Evolutionary conservation across 306 rosid genomes (phyloP), one percentile per base, ranked within the genome.

Genomic region (Cicer judaicum): DNA sequence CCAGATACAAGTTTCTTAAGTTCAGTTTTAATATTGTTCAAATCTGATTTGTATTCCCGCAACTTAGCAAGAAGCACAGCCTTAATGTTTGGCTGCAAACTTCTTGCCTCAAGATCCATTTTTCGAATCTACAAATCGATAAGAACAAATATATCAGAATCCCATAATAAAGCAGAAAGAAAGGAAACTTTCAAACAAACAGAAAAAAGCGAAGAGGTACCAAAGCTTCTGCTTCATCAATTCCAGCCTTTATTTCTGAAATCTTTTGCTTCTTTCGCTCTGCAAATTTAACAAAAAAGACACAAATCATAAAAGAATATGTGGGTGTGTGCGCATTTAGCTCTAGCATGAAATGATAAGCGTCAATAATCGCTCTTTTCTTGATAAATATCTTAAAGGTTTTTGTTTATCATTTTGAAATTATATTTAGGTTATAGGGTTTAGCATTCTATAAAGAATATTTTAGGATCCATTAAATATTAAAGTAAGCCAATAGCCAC

Each of bases 41-140:
- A 83, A 77, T 92, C 98, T 54, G 98, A 89, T 81, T 92, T 92
- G 78, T 92, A 92, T 71, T 88, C 98, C 79, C 98, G 83, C 83
- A 92, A 81, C 83, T 88, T 90, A 70, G 88, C 85, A 83, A 92
- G 96, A 81, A 88, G 89, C 69, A 84, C 81, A 40, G 60, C 91
- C 88, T 85, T 92, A 2, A 86, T 44, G 70, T 79, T 89, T 52
- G 96, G 91, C 80, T 80, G 96, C 87, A 92, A 86, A 86, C 83
- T 86, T 89, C 98, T 84, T n/a, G 96, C 96, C 61, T 88, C 91
- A 18, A 87, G 88, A 85, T 92, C 89, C 96, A 92, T 90, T 85
- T 89, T 89, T 47, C 87, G 87, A 76, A 90, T 89, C 98, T 92
- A 84, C 72, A 83, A 75, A 42, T 61, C 79, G 21, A 68, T 13